Evolutionary conservation across 768 basidiomycete genomes (phyloP), one percentile per base, ranked within the genome.

Genomic region (Hirschioporus abietinus): DNA sequence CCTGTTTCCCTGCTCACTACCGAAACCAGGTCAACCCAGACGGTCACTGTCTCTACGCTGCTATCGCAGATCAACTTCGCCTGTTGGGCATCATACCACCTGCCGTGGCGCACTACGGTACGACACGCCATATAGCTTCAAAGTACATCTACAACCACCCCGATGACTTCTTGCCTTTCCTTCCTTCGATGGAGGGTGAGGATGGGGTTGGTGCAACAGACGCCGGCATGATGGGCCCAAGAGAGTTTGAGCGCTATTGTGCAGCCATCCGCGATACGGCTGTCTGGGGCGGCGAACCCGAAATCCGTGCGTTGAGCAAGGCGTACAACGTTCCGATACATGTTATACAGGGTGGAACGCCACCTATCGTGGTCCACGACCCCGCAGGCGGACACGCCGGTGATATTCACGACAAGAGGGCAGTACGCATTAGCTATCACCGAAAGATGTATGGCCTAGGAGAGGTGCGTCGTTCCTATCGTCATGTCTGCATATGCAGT

Each of bases 261-360:
- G 76, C 78, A 66, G 81, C 83, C 12, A 88, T 99, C 30, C 87
- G 88, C 58, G 83, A 90, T 74, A 96, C 95, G 25, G 89, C 87
- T n/a, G 84, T 88, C 34, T 99, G 97, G 97, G 97, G 97, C 63
- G 96, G 97, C 36, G 95, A 99, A 78, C 96, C 95, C 7, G 97
- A 99, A 83, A 95, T 99, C 35, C 83, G 91, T 71, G 97, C 97
- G 2, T 80, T 99, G 18, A 89, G 90, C 73, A 82, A 89, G 63
- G 86, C 88, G 34, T 98, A 85, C 75, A 84, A 88, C 65, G 79
- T 96, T 52, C 90, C 95, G 0, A 95, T 99, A 63, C 90, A 96
- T 74, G 91, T 99, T 64, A 82, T 99, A 15, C 97, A 99, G 75
- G 87, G 86, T 0, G 89, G 88, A 0, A 83, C 82, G 27, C 96